Evolutionary conservation across 2,329 filamentous ascomycete genomes (phyloP).

Genomic region (Fusarium sp.): DNA sequence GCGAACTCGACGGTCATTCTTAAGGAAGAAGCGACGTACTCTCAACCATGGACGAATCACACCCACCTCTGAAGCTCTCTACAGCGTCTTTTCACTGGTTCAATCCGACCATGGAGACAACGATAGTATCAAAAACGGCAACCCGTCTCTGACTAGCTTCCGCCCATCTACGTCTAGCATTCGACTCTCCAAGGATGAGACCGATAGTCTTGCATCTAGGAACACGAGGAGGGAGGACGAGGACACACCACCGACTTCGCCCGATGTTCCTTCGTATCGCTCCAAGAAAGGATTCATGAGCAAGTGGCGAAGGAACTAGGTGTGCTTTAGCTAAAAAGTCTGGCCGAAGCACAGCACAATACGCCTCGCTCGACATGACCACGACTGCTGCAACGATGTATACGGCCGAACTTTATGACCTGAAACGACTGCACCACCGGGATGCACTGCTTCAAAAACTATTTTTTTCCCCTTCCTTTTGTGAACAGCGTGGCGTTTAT

Average conservation of each 20-base stretch:
- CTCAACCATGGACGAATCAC: conserved; percentile 64
- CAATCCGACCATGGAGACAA: conserved; percentile 46
- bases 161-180: conserved; percentile 54
- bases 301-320: conserved; percentile 47
- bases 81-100: conserved; percentile 54
- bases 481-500: conserved; percentile 47
- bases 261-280: conserved; percentile 51
- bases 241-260: conserved; percentile 57
- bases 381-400: conserved; percentile 35
- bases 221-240: conserved; percentile 50
- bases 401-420: conserved; percentile 43
- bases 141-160: conserved; percentile 50
- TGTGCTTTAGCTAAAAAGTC: conserved; percentile 8
- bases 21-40: conserved; percentile 62
- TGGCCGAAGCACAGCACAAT: conserved; percentile 18
- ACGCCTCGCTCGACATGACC: conserved; percentile 23
- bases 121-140: conserved; percentile 44
- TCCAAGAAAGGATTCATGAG: conserved; percentile 50
- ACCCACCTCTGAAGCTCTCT: conserved; percentile 53
- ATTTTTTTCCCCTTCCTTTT: conserved; percentile 29
- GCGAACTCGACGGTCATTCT: conserved; percentile 63
- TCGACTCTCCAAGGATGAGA: conserved; percentile 56
- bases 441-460: conserved; percentile 23
- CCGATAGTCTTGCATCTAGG: conserved; percentile 56
- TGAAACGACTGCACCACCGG: conserved; percentile 40